These are phyloP conservation scores for Cyclocybe aegerita DNA, from an alignment of 768 basidiomycete genomes.

Conservation along the genomic window DNA sequence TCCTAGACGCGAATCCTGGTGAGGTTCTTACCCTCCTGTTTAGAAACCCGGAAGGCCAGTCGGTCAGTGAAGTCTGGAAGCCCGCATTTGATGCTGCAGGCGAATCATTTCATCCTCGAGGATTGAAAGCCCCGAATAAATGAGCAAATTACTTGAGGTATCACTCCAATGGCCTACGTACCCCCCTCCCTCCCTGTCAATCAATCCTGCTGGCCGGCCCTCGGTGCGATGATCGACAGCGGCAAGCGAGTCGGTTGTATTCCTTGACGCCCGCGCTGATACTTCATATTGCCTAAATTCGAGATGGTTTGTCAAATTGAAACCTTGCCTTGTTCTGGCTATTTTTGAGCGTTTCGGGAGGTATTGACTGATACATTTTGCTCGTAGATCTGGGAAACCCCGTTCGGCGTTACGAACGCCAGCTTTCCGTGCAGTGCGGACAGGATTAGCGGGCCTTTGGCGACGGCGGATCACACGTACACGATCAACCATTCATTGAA, in stretches of 20 bases:
- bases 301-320: conserved; percentile 37
- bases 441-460: conserved; percentile 47
- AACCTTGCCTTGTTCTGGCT: not conserved
- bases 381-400: conserved; percentile 57
- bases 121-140: not conserved
- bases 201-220: conserved; percentile 58
- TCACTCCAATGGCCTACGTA: conserved; percentile 46
- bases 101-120: conserved; percentile 12
- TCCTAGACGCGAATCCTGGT: conserved; percentile 59
- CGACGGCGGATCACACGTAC: conserved; percentile 51
- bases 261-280: conserved; percentile 53
- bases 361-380: not conserved
- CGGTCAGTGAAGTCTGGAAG: conserved; percentile 47
- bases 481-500: conserved; percentile 62
- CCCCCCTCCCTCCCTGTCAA: conserved; percentile 46
- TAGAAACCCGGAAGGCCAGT: conserved; percentile 61
- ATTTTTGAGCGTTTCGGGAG: not conserved
- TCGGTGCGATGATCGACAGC: conserved; percentile 59
- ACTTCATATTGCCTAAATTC: conserved; percentile 58
- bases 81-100: conserved; percentile 53
- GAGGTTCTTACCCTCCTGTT: conserved; percentile 68
- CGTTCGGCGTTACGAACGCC: conserved; percentile 47
- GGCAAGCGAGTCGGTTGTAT: conserved; percentile 61
- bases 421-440: conserved; percentile 55
- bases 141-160: conserved; percentile 25